Evolutionary conservation across 192 early-diverging fungal genomes (phyloP).

Genomic region (Coemansia guatemalensis): DNA sequence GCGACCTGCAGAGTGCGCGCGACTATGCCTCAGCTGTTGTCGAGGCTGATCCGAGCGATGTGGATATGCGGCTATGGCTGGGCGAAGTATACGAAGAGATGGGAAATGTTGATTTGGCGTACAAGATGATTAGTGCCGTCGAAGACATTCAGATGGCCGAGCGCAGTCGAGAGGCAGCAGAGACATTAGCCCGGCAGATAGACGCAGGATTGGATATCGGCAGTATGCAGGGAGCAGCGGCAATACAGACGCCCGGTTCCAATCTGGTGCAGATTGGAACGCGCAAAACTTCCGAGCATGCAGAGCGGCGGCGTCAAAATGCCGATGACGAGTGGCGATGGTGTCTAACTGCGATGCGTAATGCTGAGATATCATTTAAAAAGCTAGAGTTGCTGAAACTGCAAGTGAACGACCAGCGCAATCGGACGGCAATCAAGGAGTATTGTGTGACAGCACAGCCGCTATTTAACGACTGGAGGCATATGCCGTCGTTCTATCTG

Average conservation of each 20-base stretch:
- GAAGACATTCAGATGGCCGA: slow-evolving; percentile 33
- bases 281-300: slow-evolving; percentile 26
- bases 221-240: neutral
- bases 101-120: slow-evolving; percentile 47
- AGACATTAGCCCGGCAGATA: neutral
- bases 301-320: slow-evolving; percentile 14
- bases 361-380: slow-evolving; percentile 37
- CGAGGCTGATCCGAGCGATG: slow-evolving; percentile 56
- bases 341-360: slow-evolving; percentile 36
- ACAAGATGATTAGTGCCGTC: slow-evolving; percentile 34
- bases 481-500: slow-evolving; percentile 36
- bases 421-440: slow-evolving; percentile 9
- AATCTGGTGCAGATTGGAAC: slow-evolving; percentile 12
- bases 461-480: slow-evolving; percentile 44
- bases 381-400: slow-evolving; percentile 34
- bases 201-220: neutral
- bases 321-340: slow-evolving; percentile 34
- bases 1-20: slow-evolving; percentile 56
- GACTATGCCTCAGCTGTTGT: slow-evolving; percentile 54
- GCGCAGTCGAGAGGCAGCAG: neutral
- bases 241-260: neutral
- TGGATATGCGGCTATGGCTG: slow-evolving; percentile 61
- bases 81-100: slow-evolving; percentile 65
- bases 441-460: slow-evolving; percentile 37
- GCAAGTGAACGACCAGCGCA: neutral